Evolutionary conservation across 495 filamentous ascomycete species (phyloP).

Genomic region (Daldinia loculata): DNA sequence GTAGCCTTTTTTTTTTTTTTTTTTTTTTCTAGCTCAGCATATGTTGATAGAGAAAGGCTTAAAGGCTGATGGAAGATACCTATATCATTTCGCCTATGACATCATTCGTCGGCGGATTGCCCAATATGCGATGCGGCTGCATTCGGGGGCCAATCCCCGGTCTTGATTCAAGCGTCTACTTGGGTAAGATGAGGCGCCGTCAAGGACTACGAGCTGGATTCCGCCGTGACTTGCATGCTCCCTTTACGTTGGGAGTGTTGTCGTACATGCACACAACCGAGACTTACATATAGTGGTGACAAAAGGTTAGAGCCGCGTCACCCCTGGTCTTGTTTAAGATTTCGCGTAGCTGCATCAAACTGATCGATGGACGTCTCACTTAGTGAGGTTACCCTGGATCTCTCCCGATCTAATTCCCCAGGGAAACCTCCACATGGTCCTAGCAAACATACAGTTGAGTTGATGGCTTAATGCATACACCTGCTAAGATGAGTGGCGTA

Average conservation of each 20-base stretch:
- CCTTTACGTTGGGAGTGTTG: slow-evolving; percentile 9
- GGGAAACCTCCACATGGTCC: slow-evolving; percentile 1
- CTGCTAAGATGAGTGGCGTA: slow-evolving; percentile 29
- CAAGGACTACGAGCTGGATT: slow-evolving; percentile 28
- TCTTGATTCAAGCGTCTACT: not conserved
- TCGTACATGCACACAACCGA: slow-evolving; percentile 31
- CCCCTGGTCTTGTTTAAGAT: slow-evolving; percentile 35
- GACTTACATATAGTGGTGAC: slow-evolving; percentile 21
- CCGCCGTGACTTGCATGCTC: slow-evolving; percentile 11
- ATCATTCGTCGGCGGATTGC: slow-evolving; percentile 33
- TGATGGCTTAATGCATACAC: slow-evolving; percentile 33
- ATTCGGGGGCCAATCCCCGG: slow-evolving; percentile 9
- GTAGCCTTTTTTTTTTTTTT: slow-evolving; percentile 19
- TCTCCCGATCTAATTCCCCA: slow-evolving; percentile 15
- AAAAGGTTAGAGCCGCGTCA: slow-evolving; percentile 21
- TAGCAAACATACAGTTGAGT: slow-evolving; percentile 22
- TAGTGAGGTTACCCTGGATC: slow-evolving; percentile 17
- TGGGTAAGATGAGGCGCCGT: slow-evolving; percentile 13
- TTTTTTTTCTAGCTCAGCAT: slow-evolving; percentile 10
- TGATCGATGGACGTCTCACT: slow-evolving; percentile 1
- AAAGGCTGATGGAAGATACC: slow-evolving; percentile 22
- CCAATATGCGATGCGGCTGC: slow-evolving; percentile 31
- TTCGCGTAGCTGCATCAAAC: slow-evolving; percentile 37
- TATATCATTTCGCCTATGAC: slow-evolving; percentile 36
- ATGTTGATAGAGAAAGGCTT: slow-evolving; percentile 13